Evolutionary conservation across 108 stramenopile species (phyloP).

Genomic region (Conticribra guillardii): DNA sequence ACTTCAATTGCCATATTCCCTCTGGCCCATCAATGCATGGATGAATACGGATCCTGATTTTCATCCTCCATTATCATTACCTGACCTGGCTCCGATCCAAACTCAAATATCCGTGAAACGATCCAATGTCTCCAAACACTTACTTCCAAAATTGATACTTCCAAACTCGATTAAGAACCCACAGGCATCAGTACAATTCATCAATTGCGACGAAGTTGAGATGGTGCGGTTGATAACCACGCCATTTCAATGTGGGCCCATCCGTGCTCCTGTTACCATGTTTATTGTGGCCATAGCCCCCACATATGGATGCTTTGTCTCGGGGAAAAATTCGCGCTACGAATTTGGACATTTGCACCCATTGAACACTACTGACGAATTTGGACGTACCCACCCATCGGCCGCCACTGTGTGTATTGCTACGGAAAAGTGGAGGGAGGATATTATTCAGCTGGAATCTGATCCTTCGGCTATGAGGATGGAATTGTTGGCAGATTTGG

Average conservation of each 20-base stretch:
- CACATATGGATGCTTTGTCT: slow-evolving; percentile 87
- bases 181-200: slow-evolving; percentile 69
- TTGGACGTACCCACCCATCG: no score
- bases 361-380: slow-evolving; percentile 35
- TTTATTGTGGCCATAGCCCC: slow-evolving; percentile 82
- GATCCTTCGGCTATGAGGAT: not conserved
- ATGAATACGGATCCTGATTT: not conserved
- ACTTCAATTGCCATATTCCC: slow-evolving; percentile 4
- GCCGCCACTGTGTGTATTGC: slow-evolving; percentile 69
- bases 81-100: slow-evolving; percentile 6
- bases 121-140: slow-evolving; percentile 12
- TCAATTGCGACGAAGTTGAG: slow-evolving; percentile 63
- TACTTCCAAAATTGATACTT: slow-evolving; percentile 33
- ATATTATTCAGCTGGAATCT: no score
- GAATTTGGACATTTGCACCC: slow-evolving; percentile 85
- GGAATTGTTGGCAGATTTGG: not conserved
- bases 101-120: slow-evolving; percentile 17
- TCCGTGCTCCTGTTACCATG: slow-evolving; percentile 71
- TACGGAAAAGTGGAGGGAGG: slow-evolving; percentile 31
- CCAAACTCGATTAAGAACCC: slow-evolving; percentile 33
- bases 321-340: slow-evolving; percentile 66
- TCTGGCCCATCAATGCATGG: slow-evolving; percentile 8
- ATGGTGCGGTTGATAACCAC: slow-evolving; percentile 79
- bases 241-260: slow-evolving; percentile 69
- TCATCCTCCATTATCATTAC: not conserved